These are phyloP conservation scores for Geotrichum europaeum DNA, from an alignment of 1,139 yeast genomes.

Conservation along the genomic window DNA sequence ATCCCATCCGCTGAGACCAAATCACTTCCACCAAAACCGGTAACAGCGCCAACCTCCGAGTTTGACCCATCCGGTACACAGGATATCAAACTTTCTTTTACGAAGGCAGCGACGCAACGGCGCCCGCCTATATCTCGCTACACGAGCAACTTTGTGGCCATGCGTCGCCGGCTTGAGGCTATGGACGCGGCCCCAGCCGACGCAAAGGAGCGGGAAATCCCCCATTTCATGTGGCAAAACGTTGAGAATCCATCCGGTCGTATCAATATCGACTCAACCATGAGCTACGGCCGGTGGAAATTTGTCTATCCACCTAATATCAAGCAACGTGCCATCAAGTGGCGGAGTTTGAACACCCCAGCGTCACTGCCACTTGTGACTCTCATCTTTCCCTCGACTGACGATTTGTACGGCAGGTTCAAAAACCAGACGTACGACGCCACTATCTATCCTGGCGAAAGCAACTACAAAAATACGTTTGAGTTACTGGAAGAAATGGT, in stretches of 20 bases:
- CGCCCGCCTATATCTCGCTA: not conserved
- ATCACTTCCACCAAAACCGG: not conserved
- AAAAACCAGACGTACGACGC: constrained; percentile 58
- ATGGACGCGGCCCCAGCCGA: not conserved
- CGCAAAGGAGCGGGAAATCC: not conserved
- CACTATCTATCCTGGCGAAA: constrained; percentile 49
- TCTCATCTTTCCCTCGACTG: constrained; percentile 61
- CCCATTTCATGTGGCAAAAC: constrained; percentile 24
- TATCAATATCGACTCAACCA: constrained; percentile 24
- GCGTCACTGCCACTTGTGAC: constrained; percentile 84
- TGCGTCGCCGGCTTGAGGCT: not conserved
- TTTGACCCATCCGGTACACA: not conserved
- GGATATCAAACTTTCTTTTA: not conserved
- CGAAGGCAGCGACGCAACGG: not conserved
- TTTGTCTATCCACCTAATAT: constrained; percentile 73
- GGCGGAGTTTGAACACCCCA: constrained; percentile 90
- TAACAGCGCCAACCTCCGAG: not conserved
- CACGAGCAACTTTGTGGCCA: not conserved
- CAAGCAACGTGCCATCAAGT: constrained; percentile 64
- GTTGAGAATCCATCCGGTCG: constrained; percentile 28
- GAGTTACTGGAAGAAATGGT: constrained; percentile 82
- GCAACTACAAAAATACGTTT: constrained; percentile 48
- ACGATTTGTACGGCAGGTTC: constrained; percentile 46
- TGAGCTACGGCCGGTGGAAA: constrained; percentile 66
- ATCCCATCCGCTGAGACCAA: not conserved